phyloP scores from a whole-genome alignment of 2,329 filamentous ascomycete genomes.

The Penicillium sp. region DNA sequence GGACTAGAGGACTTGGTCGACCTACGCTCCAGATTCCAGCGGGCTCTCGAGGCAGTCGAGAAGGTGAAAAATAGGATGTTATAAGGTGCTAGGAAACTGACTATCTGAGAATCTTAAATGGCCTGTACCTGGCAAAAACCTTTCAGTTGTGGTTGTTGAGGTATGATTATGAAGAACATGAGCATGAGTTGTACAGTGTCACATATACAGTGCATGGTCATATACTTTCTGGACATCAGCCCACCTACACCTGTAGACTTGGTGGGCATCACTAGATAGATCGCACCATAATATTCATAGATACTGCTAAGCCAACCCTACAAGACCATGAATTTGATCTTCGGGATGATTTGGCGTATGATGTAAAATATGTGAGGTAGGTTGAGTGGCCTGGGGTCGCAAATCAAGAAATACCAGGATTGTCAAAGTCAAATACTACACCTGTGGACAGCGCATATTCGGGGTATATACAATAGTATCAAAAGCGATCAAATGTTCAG shows the following conservation, averaged over 20 bases:
- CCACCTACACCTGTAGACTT: background rate
- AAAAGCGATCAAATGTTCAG: background rate
- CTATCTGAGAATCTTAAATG: background rate
- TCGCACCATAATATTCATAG: too few species aligned
- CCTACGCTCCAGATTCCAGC: constrained; percentile 63
- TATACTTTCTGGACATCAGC: background rate
- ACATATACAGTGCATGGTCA: background rate
- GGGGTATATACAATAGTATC: background rate
- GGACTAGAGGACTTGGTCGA: constrained; percentile 77
- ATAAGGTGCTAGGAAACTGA: background rate
- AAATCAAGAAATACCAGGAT: background rate
- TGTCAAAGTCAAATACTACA: background rate
- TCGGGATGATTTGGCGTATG: too few species aligned
- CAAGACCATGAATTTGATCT: too few species aligned
- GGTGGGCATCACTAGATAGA: too few species aligned
- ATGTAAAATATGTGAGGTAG: background rate
- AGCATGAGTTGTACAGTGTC: background rate
- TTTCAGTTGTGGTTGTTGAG: background rate
- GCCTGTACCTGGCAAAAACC: background rate
- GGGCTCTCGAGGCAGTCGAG: constrained; percentile 64
- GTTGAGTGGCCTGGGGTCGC: background rate
- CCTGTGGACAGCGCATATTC: background rate
- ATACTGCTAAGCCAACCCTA: too few species aligned
- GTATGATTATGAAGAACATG: background rate
- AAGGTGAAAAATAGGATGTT: constrained; percentile 12